These are phyloP conservation scores for Neurospora tetrasperma DNA, from an alignment of 495 filamentous ascomycete species.

Conservation along the genomic window DNA sequence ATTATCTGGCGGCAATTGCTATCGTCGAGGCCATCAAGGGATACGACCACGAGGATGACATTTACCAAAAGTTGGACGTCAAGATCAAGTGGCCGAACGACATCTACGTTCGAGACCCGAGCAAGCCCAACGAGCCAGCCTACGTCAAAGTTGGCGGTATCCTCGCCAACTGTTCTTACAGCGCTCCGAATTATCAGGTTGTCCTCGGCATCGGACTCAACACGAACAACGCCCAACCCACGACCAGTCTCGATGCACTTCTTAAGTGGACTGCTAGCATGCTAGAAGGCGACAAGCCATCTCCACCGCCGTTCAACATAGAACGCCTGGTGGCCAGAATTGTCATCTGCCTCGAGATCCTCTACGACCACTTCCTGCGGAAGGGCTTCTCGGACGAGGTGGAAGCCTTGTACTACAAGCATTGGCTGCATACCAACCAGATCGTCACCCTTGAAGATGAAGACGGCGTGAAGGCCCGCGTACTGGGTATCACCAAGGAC, in stretches of 20 bases:
- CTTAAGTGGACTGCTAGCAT: slow-evolving; percentile 27
- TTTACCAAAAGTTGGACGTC: slow-evolving; percentile 62
- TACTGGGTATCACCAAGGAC: slow-evolving; percentile 81
- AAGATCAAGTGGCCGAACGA: slow-evolving; percentile 98
- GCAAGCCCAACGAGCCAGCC: slow-evolving; percentile 41
- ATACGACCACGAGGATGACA: slow-evolving; percentile 45
- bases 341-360: slow-evolving; percentile 63
- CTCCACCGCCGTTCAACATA: slow-evolving; percentile 49
- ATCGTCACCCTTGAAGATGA: slow-evolving; percentile 81
- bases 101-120: slow-evolving; percentile 74
- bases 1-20: slow-evolving; percentile 88
- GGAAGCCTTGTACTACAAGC: slow-evolving; percentile 68
- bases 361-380: slow-evolving; percentile 64
- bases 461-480: slow-evolving; percentile 64
- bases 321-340: slow-evolving; percentile 82
- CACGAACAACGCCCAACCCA: slow-evolving; percentile 73
- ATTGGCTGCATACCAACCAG: slow-evolving; percentile 89
- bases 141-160: slow-evolving; percentile 94
- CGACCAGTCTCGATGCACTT: slow-evolving; percentile 73
- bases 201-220: slow-evolving; percentile 89
- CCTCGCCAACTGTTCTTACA: slow-evolving; percentile 80
- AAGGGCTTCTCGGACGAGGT: slow-evolving; percentile 62
- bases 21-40: slow-evolving; percentile 73
- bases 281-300: not conserved
- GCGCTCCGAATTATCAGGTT: slow-evolving; percentile 63